Evolutionary conservation across 257 asterid genomes (phyloP), one percentile per base, ranked within the genome.

Genomic region (Nicotiana obtusifolia): DNA sequence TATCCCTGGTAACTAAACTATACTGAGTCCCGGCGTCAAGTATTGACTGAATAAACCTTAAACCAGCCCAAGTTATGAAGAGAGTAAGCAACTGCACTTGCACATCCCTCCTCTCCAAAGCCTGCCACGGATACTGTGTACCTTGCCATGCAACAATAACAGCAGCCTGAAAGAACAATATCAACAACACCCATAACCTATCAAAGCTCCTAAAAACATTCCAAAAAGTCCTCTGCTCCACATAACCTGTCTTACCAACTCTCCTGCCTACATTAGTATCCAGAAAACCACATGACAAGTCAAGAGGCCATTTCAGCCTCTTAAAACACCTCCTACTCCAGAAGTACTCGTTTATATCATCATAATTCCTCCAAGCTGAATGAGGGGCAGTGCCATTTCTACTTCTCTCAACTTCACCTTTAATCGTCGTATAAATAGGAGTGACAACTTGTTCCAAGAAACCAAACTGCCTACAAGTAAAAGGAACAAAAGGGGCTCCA

Each of bases 11-110:
- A 19, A 95, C 97, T 85, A 93, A 89, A 87, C 98, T 95, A 82
- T 93, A 95, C 85, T 95, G 99, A n/a, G 97, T 95, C 28, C 99
- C 98, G 28, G 98, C 98, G 87, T 95, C 99, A 86, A 95, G 97
- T 83, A 95, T 87, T 3, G 97, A 87, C 68, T 95, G 99, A 82
- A 89, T 76, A 68, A 95, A 90, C 90, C 99, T 95, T 79, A 95
- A 84, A 61, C 95, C 99, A 33, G 97, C 83, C 99, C 99, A 95
- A 3, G 99, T 95, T 67, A 95, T 92, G 85, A 95, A 93, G 64
- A 95, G 66, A 0, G 99, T 92, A 62, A 95, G 94, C 88, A 93
- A 85, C 89, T 90, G 83, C 73, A 91, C 99, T 68, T 92, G 97
- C 86, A 89, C 92, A 68, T 95, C 97, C 87, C 86, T 83, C 73